Percentiles rank a stretch among this genome's conserved stretches.
These are phyloP conservation scores for Calonectria hawksworthii DNA, from an alignment of 2,329 filamentous ascomycete genomes.

Conservation along the genomic window DNA sequence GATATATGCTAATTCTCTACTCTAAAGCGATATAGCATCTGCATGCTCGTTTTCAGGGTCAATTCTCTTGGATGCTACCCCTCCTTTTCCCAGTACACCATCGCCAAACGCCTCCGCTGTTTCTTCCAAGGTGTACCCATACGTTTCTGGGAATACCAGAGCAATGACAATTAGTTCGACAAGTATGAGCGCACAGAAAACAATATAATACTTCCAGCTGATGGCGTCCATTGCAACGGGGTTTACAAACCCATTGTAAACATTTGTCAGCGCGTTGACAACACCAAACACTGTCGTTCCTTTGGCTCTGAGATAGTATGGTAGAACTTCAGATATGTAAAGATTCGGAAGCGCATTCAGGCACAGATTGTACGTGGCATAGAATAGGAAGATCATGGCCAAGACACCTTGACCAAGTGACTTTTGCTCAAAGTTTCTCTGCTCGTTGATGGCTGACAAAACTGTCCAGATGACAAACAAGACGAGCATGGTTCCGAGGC, in stretches of 20 bases:
- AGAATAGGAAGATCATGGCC: conserved; percentile 24
- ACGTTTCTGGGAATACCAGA: conserved; percentile 13
- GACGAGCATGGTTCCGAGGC: background rate
- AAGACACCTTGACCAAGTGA: background rate
- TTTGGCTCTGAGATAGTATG: conserved; percentile 14
- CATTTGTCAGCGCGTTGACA: background rate
- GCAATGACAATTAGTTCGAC: conserved; percentile 1
- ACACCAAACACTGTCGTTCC: conserved; percentile 17
- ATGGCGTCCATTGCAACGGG: conserved; percentile 15
- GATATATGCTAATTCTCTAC: no score
- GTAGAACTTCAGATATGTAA: conserved; percentile 16
- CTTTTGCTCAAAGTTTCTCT: background rate
- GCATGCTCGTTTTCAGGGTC: background rate
- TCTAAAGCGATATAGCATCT: background rate
- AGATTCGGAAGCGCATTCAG: conserved; percentile 6
- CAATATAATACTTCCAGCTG: conserved; percentile 18
- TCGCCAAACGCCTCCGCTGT: background rate
- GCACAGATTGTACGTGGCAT: conserved; percentile 12
- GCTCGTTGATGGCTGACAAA: conserved; percentile 12
- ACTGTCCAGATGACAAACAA: conserved; percentile 20
- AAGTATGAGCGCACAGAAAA: background rate
- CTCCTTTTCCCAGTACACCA: background rate
- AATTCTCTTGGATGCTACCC: background rate
- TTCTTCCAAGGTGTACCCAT: conserved; percentile 12
- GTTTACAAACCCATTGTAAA: conserved; percentile 17